phyloP scores from a whole-genome alignment of 495 filamentous ascomycete species.

The Cetradonia linearis region DNA sequence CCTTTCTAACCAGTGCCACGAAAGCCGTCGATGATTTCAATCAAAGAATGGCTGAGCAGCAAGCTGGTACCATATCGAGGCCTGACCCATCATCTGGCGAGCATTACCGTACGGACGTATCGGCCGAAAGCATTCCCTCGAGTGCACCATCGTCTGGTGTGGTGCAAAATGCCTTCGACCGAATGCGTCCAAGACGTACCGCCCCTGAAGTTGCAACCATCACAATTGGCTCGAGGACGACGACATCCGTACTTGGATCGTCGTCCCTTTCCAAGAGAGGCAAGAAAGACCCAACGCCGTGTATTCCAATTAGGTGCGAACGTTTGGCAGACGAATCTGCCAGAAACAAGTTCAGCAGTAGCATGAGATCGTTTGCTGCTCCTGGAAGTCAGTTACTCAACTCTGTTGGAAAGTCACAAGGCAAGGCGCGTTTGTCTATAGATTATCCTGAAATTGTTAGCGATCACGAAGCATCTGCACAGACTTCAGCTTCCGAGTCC shows the following conservation, averaged over 20 bases:
- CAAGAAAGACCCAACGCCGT: not conserved
- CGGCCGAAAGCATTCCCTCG: conserved; percentile 22
- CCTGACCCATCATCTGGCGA: not conserved
- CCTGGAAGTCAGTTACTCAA: conserved; percentile 41
- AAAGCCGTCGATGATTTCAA: conserved; percentile 33
- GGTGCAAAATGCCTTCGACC: conserved; percentile 55
- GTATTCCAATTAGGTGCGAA: not conserved
- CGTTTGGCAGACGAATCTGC: not conserved
- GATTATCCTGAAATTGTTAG: conserved; percentile 12
- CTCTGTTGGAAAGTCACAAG: conserved; percentile 15
- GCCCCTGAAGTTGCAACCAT: conserved; percentile 74
- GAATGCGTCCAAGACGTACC: conserved; percentile 54
- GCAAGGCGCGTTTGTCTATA: conserved; percentile 12
- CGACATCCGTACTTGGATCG: conserved; percentile 50
- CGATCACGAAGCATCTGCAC: conserved; percentile 23
- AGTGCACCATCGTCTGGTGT: conserved; percentile 35
- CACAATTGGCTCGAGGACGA: conserved; percentile 71
- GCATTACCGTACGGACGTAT: conserved; percentile 19
- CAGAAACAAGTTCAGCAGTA: conserved; percentile 46
- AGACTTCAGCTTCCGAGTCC: conserved; percentile 17
- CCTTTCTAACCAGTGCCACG: not conserved
- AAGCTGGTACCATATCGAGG: conserved; percentile 8
- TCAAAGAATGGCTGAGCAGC: conserved; percentile 28
- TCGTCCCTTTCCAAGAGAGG: conserved; percentile 11
- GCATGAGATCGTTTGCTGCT: conserved; percentile 65